Evolutionary conservation across 1,284 basidiomycete species (phyloP).

Genomic region (Sphaerobolus stellatus): DNA sequence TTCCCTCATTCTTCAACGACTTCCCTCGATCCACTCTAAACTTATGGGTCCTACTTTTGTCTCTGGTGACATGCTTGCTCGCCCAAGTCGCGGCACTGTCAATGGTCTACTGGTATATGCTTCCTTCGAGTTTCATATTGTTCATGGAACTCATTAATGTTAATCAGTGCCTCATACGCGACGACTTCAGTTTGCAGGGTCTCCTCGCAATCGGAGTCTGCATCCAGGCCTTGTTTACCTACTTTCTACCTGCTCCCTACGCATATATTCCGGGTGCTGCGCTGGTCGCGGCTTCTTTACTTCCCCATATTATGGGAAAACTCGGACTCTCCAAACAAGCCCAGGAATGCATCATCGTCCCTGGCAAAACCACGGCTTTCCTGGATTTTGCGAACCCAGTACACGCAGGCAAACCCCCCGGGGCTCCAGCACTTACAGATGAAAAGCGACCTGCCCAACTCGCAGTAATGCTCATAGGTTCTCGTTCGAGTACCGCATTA

Average conservation of each 20-base stretch:
- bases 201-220: constrained; percentile 8
- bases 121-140: not conserved
- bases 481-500: not conserved
- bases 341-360: not conserved
- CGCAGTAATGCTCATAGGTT: constrained; percentile 10
- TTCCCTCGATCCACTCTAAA: too few species aligned
- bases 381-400: constrained; percentile 5
- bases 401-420: constrained; percentile 9
- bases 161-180: constrained; percentile 5
- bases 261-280: not conserved
- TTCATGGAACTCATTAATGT: too few species aligned
- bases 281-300: not conserved
- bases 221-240: constrained; percentile 4
- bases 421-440: not conserved
- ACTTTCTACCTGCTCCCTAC: constrained; percentile 1
- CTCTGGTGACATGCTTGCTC: constrained; percentile 4
- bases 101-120: not conserved
- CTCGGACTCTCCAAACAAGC: not conserved
- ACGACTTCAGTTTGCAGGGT: constrained; percentile 10
- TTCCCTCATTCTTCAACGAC: not conserved
- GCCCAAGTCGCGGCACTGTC: constrained; percentile 2
- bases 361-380: constrained; percentile 7
- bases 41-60: constrained; percentile 9
- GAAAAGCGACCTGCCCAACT: not conserved
- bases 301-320: not conserved